phyloP scores from a whole-genome alignment of 768 basidiomycete species.

The Amanita muscaria region DNA sequence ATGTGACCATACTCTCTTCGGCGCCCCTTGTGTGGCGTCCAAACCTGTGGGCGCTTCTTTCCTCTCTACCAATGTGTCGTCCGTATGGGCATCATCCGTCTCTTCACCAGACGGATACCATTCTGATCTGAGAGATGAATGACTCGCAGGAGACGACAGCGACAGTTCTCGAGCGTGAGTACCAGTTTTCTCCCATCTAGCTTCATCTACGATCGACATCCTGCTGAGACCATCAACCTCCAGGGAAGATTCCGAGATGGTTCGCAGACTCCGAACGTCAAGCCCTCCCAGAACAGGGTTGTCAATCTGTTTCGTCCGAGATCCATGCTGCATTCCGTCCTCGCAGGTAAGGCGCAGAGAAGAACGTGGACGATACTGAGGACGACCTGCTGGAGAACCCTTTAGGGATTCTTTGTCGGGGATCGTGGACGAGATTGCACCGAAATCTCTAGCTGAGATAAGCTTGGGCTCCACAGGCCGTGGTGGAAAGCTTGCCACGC shows the following conservation, averaged over 20 bases:
- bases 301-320: not conserved
- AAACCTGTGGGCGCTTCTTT: not conserved
- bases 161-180: not conserved
- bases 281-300: not conserved
- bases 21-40: not conserved
- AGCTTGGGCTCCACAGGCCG: not conserved
- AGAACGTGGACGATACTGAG: not conserved
- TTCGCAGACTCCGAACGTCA: slow-evolving; percentile 2
- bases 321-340: not conserved
- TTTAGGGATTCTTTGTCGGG: not conserved
- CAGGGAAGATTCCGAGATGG: slow-evolving; percentile 4
- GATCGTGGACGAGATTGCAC: not conserved
- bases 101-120: not conserved
- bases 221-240: not conserved
- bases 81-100: not conserved
- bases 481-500: too few species aligned
- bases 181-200: not conserved
- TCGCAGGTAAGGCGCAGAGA: not conserved
- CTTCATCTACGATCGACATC: not conserved
- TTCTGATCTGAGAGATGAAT: not conserved
- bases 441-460: not conserved
- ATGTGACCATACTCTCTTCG: not conserved
- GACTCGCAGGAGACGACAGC: not conserved
- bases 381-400: not conserved
- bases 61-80: not conserved